Evolutionary conservation across 2,329 filamentous ascomycete genomes (phyloP).

Genomic region (Cryphonectria japonica): DNA sequence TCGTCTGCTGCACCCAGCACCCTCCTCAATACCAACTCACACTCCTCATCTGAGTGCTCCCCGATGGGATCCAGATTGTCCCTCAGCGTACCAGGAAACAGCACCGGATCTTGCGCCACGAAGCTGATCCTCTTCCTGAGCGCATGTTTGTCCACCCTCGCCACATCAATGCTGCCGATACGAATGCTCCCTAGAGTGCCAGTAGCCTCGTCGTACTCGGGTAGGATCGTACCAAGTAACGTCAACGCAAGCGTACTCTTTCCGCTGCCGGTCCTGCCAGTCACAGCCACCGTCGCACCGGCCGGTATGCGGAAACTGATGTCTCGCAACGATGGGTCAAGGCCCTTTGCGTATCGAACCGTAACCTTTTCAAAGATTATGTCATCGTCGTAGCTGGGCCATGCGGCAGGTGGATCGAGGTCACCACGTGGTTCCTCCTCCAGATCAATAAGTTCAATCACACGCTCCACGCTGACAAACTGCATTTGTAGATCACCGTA

Average conservation of each 20-base stretch:
- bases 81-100: constrained; percentile 62
- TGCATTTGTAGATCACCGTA: constrained; percentile 90
- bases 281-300: constrained; percentile 65
- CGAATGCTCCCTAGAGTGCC: constrained; percentile 49
- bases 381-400: constrained; percentile 74
- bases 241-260: constrained; percentile 76
- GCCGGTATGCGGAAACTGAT: constrained; percentile 74
- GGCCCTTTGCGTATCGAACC: constrained; percentile 76
- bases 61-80: constrained; percentile 71
- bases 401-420: constrained; percentile 71
- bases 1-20: constrained; percentile 54
- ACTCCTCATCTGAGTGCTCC: constrained; percentile 58
- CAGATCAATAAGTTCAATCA: constrained; percentile 79
- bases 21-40: constrained; percentile 56
- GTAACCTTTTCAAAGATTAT: constrained; percentile 79
- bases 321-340: constrained; percentile 72
- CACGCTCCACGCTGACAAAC: constrained; percentile 86
- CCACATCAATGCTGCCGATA: constrained; percentile 59
- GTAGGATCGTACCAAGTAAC: constrained; percentile 59
- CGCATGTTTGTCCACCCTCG: constrained; percentile 55
- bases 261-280: constrained; percentile 83
- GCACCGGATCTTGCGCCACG: constrained; percentile 66
- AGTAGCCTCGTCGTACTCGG: constrained; percentile 40
- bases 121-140: constrained; percentile 64
- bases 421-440: constrained; percentile 74